Conservation (phyloP, 345 rosid genomes). For the Acer campestre region DNA sequence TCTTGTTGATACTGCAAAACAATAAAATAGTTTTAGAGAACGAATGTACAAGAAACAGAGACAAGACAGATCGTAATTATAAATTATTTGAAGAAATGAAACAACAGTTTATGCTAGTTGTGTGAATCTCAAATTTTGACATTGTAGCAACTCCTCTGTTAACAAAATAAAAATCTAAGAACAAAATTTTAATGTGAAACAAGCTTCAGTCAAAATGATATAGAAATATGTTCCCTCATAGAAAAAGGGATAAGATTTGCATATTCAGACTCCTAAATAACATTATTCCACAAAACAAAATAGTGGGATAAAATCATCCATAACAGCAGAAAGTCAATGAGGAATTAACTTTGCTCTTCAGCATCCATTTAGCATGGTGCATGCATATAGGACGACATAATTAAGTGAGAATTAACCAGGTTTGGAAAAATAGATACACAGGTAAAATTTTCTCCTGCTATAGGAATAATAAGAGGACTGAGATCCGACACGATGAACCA, state of each 20-base stretch:
- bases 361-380: background rate
- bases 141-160: background rate
- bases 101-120: background rate
- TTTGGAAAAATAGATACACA: background rate
- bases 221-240: too few relatives aligned
- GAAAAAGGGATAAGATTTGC: background rate
- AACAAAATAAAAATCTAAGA: background rate
- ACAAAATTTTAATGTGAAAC: background rate
- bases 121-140: background rate
- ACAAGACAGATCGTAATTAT: constrained; percentile 12
- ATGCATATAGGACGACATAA: background rate
- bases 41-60: background rate
- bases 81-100: background rate
- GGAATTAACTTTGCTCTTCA: background rate
- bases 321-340: background rate
- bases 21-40: constrained; percentile 11
- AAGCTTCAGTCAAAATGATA: background rate
- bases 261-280: background rate
- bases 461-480: background rate
- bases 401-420: background rate
- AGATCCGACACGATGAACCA: constrained; percentile 1
- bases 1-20: constrained; percentile 71
- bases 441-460: background rate
- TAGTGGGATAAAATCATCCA: background rate
- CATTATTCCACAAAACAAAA: background rate